phyloP scores from a whole-genome alignment of 1,139 yeast genomes.

The Pichia sp. region DNA sequence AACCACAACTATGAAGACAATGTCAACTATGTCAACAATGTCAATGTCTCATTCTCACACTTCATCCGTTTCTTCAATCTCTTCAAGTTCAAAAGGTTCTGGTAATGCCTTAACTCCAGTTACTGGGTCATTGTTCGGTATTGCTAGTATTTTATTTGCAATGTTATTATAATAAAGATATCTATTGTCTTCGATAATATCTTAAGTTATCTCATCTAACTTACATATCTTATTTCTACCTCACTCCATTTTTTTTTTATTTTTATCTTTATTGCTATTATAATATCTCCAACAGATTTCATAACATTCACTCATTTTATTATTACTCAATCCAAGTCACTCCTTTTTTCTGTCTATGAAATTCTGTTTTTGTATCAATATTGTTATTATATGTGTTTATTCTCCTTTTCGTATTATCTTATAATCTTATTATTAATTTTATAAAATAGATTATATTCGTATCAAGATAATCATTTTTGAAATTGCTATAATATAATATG shows the following conservation, averaged over 20 bases:
- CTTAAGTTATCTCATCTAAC: too few species aligned
- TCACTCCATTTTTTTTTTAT: too few species aligned
- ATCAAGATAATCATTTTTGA: background rate
- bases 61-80: slow-evolving; percentile 10
- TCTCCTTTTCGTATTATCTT: background rate
- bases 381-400: background rate
- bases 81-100: slow-evolving; percentile 19
- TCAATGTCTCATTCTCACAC: slow-evolving; percentile 9
- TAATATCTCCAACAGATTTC: too few species aligned
- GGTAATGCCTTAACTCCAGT: slow-evolving; percentile 33
- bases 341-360: background rate
- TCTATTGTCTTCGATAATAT: background rate
- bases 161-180: slow-evolving; percentile 38
- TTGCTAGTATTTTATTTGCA: slow-evolving; percentile 46
- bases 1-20: slow-evolving; percentile 22
- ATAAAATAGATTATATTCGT: background rate
- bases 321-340: background rate
- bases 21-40: slow-evolving; percentile 27
- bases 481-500: background rate
- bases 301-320: background rate
- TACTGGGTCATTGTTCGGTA: slow-evolving; percentile 42
- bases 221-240: too few species aligned
- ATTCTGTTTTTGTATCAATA: background rate
- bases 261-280: too few species aligned
- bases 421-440: background rate